These are phyloP conservation scores for Apiospora hydei DNA, from an alignment of 2,329 filamentous ascomycete genomes.

Conservation along the genomic window DNA sequence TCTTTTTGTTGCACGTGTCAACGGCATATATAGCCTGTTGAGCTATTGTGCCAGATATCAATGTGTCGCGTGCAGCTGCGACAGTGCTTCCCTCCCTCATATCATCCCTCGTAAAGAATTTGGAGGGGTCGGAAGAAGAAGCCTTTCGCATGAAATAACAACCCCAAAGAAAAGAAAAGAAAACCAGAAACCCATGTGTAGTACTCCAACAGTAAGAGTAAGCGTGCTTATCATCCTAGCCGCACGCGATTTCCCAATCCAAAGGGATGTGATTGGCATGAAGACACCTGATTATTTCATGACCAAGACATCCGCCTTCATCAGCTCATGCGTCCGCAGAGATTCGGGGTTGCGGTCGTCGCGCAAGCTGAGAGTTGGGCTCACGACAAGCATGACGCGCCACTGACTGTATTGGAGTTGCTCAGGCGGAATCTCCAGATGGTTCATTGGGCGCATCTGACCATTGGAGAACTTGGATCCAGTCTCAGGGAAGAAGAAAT, in stretches of 20 bases:
- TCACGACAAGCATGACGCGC: constrained; percentile 40
- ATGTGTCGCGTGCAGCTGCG: not conserved
- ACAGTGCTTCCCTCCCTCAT: not conserved
- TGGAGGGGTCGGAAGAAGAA: not conserved
- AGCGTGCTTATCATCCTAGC: not conserved
- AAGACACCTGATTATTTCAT: constrained; percentile 37
- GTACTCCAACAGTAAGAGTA: constrained; percentile 5
- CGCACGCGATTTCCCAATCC: not conserved
- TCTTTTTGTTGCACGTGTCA: not conserved
- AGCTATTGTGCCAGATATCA: not conserved
- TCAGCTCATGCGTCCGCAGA: constrained; percentile 35
- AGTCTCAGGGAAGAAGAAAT: constrained; percentile 42
- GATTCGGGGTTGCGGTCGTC: constrained; percentile 37
- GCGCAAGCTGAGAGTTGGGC: constrained; percentile 36
- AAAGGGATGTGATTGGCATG: not conserved
- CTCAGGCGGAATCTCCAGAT: constrained; percentile 29
- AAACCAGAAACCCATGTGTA: constrained; percentile 9
- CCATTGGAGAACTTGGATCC: constrained; percentile 36
- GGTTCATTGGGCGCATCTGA: constrained; percentile 38
- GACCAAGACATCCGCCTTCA: constrained; percentile 40
- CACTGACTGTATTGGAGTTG: constrained; percentile 37
- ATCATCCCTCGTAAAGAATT: not conserved
- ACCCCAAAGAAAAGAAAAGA: not conserved
- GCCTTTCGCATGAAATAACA: not conserved
- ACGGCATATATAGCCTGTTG: not conserved